These are phyloP conservation scores for Monilinia fructicola DNA, from an alignment of 2,329 filamentous ascomycete genomes.

Conservation along the genomic window DNA sequence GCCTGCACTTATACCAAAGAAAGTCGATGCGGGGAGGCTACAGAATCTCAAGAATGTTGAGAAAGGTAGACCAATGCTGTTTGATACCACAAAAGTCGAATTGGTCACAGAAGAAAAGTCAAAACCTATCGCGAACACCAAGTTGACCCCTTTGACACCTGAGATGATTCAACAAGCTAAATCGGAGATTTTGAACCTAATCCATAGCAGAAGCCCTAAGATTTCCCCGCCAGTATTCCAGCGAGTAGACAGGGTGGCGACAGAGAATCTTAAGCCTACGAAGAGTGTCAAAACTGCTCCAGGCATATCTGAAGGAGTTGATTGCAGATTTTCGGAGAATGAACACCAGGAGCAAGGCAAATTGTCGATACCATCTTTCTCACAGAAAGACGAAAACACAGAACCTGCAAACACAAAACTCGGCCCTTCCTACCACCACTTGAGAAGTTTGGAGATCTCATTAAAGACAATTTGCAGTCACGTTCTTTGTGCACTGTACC, in stretches of 20 bases:
- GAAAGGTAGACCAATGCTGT: not conserved
- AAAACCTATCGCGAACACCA: not conserved
- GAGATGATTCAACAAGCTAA: not conserved
- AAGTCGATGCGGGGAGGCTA: too few relatives aligned
- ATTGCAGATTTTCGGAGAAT: not conserved
- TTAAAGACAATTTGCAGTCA: not conserved
- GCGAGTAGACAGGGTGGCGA: too few relatives aligned
- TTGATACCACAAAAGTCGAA: not conserved
- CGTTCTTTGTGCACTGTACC: not conserved
- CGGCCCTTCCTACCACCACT: not conserved
- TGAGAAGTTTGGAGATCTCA: not conserved
- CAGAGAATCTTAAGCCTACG: not conserved
- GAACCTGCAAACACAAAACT: not conserved
- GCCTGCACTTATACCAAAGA: not conserved
- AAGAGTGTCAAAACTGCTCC: not conserved
- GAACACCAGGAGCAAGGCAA: not conserved
- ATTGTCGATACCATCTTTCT: not conserved
- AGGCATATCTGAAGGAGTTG: too few relatives aligned
- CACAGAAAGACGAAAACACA: not conserved
- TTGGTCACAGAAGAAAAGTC: too few relatives aligned
- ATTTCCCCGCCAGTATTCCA: accelerated
- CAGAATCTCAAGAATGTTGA: not conserved
- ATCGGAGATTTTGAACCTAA: not conserved
- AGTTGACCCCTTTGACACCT: not conserved
- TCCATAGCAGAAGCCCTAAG: not conserved